Percentiles rank a stretch among this genome's conserved stretches.
phyloP scores from a whole-genome alignment of 768 basidiomycete genomes.

The Asterophora lycoperdoides region DNA sequence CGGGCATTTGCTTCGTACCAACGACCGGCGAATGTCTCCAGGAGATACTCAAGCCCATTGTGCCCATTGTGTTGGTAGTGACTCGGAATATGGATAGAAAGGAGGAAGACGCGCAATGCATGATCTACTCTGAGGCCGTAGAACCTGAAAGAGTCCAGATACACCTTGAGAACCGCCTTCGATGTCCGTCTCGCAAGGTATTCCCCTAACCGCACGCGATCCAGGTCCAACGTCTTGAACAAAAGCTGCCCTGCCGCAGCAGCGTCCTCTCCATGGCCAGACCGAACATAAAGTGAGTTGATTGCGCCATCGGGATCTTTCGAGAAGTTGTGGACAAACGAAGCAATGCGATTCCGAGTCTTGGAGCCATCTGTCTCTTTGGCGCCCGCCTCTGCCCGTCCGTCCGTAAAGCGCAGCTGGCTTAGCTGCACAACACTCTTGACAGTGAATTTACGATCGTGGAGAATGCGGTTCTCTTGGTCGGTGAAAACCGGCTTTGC shows the following conservation, averaged over 20 bases:
- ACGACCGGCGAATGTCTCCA: slow-evolving; percentile 79
- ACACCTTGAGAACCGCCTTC: slow-evolving; percentile 74
- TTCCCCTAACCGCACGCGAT: slow-evolving; percentile 77
- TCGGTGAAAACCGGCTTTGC: slow-evolving; percentile 83
- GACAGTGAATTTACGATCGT: slow-evolving; percentile 78
- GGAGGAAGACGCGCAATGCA: slow-evolving; percentile 84
- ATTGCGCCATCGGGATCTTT: slow-evolving; percentile 81
- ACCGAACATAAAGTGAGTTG: slow-evolving; percentile 59
- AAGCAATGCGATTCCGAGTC: slow-evolving; percentile 56
- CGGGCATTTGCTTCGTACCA: slow-evolving; percentile 90
- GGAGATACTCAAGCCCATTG: slow-evolving; percentile 58
- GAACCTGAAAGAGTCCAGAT: slow-evolving; percentile 86
- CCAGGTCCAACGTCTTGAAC: slow-evolving; percentile 81
- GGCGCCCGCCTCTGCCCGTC: slow-evolving; percentile 56
- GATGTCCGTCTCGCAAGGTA: slow-evolving; percentile 75
- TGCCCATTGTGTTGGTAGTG: slow-evolving; percentile 34
- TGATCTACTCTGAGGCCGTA: slow-evolving; percentile 79
- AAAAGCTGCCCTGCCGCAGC: slow-evolving; percentile 68
- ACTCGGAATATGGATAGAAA: slow-evolving; percentile 59
- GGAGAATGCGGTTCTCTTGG: slow-evolving; percentile 58
- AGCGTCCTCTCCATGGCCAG: slow-evolving; percentile 60
- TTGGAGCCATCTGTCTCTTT: slow-evolving; percentile 31
- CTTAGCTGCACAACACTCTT: slow-evolving; percentile 84
- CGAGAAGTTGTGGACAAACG: slow-evolving; percentile 77
- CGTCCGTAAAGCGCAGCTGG: slow-evolving; percentile 63